Evolutionary conservation across 2,329 filamentous ascomycete genomes (phyloP).

Genomic region (Tolypocladium inflatum): DNA sequence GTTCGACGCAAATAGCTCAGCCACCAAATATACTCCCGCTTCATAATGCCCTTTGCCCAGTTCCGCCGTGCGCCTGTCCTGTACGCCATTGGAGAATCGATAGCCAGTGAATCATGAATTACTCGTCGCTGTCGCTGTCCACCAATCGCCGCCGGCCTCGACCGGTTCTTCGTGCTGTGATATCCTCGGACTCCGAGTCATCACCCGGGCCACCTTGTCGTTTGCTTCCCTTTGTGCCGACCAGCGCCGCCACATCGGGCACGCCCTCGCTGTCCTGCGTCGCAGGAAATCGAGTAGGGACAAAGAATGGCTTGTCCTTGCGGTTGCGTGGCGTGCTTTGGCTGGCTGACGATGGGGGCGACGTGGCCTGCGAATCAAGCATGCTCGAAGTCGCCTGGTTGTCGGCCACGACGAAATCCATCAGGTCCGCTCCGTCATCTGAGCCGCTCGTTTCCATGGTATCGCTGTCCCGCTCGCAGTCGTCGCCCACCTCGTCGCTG

Average conservation of each 20-base stretch:
- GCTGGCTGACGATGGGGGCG: conserved; percentile 10
- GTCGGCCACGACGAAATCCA: conserved; percentile 49
- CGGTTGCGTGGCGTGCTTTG: conserved; percentile 8
- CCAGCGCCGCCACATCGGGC: conserved; percentile 22
- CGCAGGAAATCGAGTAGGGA: conserved; percentile 25
- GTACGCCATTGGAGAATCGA: not conserved
- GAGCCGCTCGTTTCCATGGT: conserved; percentile 35
- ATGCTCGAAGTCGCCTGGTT: conserved; percentile 30
- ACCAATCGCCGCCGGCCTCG: conserved; percentile 19
- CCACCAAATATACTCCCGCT: conserved; percentile 4
- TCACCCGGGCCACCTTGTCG: not conserved
- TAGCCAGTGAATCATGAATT: not conserved
- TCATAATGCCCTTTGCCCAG: not conserved
- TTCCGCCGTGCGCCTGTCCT: not conserved
- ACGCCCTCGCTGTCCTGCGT: conserved; percentile 32
- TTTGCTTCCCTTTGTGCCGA: conserved; percentile 5
- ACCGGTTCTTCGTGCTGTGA: conserved; percentile 7
- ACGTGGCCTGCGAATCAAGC: conserved; percentile 19
- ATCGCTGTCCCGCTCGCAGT: conserved; percentile 41
- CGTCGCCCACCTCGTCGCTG: conserved; percentile 40
- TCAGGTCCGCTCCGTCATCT: conserved; percentile 38
- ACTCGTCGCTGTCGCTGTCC: conserved; percentile 20
- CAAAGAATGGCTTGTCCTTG: conserved; percentile 23
- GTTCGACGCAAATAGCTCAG: conserved; percentile 7
- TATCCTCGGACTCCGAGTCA: conserved; percentile 11